phyloP scores from a whole-genome alignment of 768 basidiomycete species.

The Gloeopeniophorella convolvens region DNA sequence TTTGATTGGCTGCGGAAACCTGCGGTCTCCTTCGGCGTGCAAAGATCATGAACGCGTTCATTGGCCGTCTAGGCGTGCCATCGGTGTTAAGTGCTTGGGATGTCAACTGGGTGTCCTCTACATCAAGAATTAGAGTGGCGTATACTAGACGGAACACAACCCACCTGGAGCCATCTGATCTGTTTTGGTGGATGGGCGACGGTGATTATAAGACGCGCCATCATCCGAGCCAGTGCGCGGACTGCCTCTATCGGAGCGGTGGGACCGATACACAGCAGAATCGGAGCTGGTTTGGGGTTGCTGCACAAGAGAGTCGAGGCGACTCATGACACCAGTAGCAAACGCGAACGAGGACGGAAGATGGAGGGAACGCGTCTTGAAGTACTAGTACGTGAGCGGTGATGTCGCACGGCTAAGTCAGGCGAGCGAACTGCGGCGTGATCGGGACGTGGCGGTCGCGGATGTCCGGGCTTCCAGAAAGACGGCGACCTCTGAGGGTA shows the following conservation, averaged over 20 bases:
- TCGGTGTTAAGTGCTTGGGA: constrained; percentile 79
- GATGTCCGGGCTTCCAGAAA: constrained; percentile 18
- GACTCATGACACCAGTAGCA: constrained; percentile 15
- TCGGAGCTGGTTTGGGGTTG: constrained; percentile 13
- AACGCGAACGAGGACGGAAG: constrained; percentile 4
- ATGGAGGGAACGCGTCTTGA: constrained; percentile 9
- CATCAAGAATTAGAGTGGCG: not conserved
- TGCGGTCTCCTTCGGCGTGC: constrained; percentile 77
- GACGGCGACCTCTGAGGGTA: constrained; percentile 17
- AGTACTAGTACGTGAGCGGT: constrained; percentile 12
- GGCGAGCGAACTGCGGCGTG: constrained; percentile 21
- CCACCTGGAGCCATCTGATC: constrained; percentile 14
- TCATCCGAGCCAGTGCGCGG: constrained; percentile 18
- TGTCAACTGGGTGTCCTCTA: constrained; percentile 39
- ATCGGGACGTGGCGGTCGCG: constrained; percentile 18
- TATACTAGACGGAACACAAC: not conserved
- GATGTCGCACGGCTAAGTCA: constrained; percentile 11
- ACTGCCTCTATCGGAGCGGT: constrained; percentile 13
- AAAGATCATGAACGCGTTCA: constrained; percentile 95
- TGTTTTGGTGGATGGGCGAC: constrained; percentile 8
- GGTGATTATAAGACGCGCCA: constrained; percentile 7
- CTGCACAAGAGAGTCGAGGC: constrained; percentile 17
- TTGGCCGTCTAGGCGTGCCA: constrained; percentile 83
- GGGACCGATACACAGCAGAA: constrained; percentile 7
- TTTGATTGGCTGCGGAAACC: constrained; percentile 80